phyloP scores from a whole-genome alignment of 148 eudicot genomes.

The Beta vulgaris region DNA sequence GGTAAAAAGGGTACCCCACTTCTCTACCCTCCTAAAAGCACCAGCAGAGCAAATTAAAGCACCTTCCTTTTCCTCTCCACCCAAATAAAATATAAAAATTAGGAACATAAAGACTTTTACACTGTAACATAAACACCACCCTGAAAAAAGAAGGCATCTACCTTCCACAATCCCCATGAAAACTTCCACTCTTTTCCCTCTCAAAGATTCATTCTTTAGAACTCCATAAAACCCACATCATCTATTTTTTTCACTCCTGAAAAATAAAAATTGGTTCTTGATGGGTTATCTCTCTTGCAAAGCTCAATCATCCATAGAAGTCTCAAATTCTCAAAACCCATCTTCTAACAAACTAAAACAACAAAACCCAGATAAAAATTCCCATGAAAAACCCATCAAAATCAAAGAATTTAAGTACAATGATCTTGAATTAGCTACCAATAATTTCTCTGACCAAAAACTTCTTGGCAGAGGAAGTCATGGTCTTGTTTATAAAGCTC shows the following conservation, averaged over 20 bases:
- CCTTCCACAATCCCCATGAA: constrained; percentile 17
- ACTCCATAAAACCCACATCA: neutral
- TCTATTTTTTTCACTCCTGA: too few species aligned
- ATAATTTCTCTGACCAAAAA: constrained; percentile 64
- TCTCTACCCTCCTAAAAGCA: neutral
- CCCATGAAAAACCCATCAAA: constrained; percentile 38
- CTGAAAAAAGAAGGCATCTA: neutral
- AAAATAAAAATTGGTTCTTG: constrained; percentile 25
- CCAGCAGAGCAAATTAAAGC: constrained; percentile 1
- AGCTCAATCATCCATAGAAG: constrained; percentile 53
- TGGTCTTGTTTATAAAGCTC: constrained; percentile 83
- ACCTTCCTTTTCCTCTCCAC: neutral
- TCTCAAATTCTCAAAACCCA: constrained; percentile 35
- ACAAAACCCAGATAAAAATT: neutral
- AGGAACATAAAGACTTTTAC: neutral
- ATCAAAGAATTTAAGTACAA: constrained; percentile 61
- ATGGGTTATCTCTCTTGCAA: constrained; percentile 86
- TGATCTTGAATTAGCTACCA: constrained; percentile 70
- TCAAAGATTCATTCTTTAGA: neutral
- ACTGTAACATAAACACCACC: constrained; percentile 19
- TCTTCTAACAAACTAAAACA: constrained; percentile 9
- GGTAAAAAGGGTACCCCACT: constrained; percentile 22
- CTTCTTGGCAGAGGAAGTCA: constrained; percentile 92
- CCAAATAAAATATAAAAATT: neutral
- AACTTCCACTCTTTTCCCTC: neutral